Evolutionary conservation across 306 rosid genomes (phyloP).

Genomic region (Betula pendula): DNA sequence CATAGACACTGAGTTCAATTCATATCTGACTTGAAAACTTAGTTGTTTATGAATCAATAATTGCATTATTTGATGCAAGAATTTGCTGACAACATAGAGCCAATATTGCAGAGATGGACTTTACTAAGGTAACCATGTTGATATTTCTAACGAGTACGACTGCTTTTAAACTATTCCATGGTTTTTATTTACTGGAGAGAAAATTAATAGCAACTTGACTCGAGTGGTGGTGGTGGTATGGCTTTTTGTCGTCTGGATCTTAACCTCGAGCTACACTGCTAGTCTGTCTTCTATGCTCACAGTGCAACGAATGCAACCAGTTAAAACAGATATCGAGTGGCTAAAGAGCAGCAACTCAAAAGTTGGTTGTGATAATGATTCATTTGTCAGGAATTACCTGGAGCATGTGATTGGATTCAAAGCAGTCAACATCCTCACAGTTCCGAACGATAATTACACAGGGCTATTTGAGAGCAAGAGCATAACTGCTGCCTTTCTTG

Average conservation of each 20-base stretch:
- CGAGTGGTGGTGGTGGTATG: constrained; percentile 52
- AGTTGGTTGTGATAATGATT: constrained; percentile 55
- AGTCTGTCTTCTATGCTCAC: constrained; percentile 75
- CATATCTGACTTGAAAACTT: too few relatives aligned
- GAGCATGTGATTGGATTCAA: constrained; percentile 34
- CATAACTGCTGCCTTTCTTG: constrained; percentile 70
- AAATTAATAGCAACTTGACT: constrained; percentile 44
- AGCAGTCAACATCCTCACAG: constrained; percentile 20
- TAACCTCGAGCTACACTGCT: constrained; percentile 73
- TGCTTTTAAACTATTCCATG: neutral
- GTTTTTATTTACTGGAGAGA: constrained; percentile 56
- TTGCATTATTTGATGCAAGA: too few relatives aligned
- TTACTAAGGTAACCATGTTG: neutral
- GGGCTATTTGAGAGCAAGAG: constrained; percentile 21
- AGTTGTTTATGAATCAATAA: too few relatives aligned
- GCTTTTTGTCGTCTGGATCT: constrained; percentile 58
- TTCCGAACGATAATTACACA: constrained; percentile 27
- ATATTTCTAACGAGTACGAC: neutral
- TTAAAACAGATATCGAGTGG: constrained; percentile 37
- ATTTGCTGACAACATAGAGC: too few relatives aligned
- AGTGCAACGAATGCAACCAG: constrained; percentile 35
- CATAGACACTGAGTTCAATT: too few relatives aligned
- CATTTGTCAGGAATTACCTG: constrained; percentile 49
- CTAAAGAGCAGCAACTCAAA: constrained; percentile 32
- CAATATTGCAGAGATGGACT: neutral